Evolutionary conservation across 2,329 filamentous ascomycete genomes (phyloP).

Genomic region (Apiospora kogelbergensis): DNA sequence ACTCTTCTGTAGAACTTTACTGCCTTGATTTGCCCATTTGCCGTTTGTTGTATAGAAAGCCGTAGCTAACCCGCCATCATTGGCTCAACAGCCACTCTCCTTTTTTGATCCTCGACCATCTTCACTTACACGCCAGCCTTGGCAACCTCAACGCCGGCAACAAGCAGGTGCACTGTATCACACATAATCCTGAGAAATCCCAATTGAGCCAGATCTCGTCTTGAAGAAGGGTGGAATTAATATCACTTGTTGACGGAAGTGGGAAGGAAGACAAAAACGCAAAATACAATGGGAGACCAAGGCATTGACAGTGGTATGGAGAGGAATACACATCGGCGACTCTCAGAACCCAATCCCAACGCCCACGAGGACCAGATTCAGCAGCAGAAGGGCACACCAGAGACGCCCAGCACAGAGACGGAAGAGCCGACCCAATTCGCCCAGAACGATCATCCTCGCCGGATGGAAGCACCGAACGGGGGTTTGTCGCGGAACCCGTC

Average conservation of each 20-base stretch:
- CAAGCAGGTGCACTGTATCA: conserved; percentile 4
- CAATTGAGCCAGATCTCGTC: neutral
- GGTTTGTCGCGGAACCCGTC: conserved; percentile 28
- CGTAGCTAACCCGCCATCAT: conserved; percentile 8
- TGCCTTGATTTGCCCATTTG: conserved; percentile 1
- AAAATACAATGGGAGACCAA: conserved; percentile 30
- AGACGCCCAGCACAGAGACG: conserved; percentile 25
- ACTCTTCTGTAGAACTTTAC: conserved; percentile 10
- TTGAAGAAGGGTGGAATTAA: conserved; percentile 1
- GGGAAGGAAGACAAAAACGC: neutral
- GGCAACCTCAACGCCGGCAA: neutral
- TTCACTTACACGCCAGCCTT: conserved; percentile 4
- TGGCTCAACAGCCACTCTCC: conserved; percentile 3
- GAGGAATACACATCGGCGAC: conserved; percentile 27
- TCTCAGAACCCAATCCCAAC: conserved; percentile 30
- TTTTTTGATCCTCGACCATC: conserved; percentile 1
- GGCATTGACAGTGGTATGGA: conserved; percentile 32
- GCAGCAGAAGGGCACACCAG: conserved; percentile 26
- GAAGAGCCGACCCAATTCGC: conserved; percentile 25
- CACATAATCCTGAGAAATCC: neutral
- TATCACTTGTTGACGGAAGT: neutral
- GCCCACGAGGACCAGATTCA: conserved; percentile 33
- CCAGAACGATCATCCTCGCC: conserved; percentile 22
- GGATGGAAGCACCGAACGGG: conserved; percentile 13
- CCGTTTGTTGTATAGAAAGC: conserved; percentile 1